Percentiles rank a stretch among this genome's conserved stretches.
Evolutionary conservation across 177 flowering plant species (phyloP).

Genomic region (Tripterygium wilfordii): DNA sequence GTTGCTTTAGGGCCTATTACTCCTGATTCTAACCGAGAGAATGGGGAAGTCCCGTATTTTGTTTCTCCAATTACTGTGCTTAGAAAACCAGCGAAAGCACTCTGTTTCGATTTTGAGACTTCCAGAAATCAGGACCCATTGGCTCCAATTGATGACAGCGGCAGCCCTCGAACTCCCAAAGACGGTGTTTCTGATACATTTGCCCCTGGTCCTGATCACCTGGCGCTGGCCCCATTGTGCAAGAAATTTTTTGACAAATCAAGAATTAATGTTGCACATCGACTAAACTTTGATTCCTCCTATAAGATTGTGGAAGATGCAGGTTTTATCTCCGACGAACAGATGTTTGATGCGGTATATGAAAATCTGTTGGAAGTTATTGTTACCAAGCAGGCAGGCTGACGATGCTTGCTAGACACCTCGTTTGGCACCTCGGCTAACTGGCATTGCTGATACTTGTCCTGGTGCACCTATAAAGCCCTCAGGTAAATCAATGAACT

Average conservation of each 20-base stretch:
- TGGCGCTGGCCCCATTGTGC: slow-evolving; percentile 46
- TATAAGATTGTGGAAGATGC: slow-evolving; percentile 3
- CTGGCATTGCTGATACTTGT: slow-evolving; percentile 57
- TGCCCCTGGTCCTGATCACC: slow-evolving; percentile 64
- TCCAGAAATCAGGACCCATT: slow-evolving; percentile 1
- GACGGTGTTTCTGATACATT: slow-evolving; percentile 60
- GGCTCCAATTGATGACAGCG: slow-evolving; percentile 1
- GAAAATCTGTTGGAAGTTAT: slow-evolving; percentile 44
- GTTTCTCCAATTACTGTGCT: slow-evolving; percentile 25
- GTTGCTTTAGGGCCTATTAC: slow-evolving; percentile 31
- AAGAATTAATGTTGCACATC: slow-evolving; percentile 24
- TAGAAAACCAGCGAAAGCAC: neutral
- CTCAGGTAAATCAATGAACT: slow-evolving; percentile 18
- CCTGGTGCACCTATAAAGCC: slow-evolving; percentile 64
- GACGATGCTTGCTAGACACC: slow-evolving; percentile 50
- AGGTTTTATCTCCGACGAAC: slow-evolving; percentile 28
- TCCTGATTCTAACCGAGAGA: slow-evolving; percentile 27
- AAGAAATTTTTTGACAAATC: slow-evolving; percentile 27
- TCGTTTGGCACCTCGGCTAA: slow-evolving; percentile 25
- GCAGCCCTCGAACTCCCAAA: slow-evolving; percentile 53
- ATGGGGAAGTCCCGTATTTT: slow-evolving; percentile 23
- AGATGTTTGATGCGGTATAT: slow-evolving; percentile 44
- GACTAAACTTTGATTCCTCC: slow-evolving; percentile 37
- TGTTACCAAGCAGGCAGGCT: slow-evolving; percentile 34
- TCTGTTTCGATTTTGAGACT: slow-evolving; percentile 3